Base-by-base conservation (phyloP, 2,329 filamentous ascomycete genomes). In the Claviceps arundinis region DNA sequence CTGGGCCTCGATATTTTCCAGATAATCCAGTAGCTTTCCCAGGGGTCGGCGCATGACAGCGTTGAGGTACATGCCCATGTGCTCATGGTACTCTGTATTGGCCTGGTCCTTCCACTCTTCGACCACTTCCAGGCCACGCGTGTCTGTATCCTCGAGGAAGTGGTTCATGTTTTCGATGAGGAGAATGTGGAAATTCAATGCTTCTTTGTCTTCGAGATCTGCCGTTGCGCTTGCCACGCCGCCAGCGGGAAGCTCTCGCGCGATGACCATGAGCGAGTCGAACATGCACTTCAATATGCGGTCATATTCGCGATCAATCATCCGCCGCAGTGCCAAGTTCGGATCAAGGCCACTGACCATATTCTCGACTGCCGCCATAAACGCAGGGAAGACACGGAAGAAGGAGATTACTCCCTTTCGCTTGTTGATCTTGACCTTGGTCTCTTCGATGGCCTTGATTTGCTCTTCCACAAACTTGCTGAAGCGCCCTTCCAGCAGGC, bases 101-200 rank as follows among this genome's bases (percentile, higher is more conserved):
- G 91, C 93, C 53, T 85, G 84, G 41, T 83, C 80, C 62, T 83
- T 85, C 87, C 90, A 96, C 59, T 87, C 82, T 55, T 87, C 82
- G 4, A 97, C 76, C 1, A 95, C 81, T 7, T 85, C 78, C 56
- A 93, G 81, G 40, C 79, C 77, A 17, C 81, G 78, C 16, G 84
- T 75, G 58, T 95, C 88, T 8, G 95, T 85, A 66, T 96, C 90
- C 65, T 97, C 90, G 11, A 93, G 74, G 69, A 95, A 97, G 68
- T 95, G 89, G 64, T 96, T 94, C 89, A 96, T 96, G 67, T 98
- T 98, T 68, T 98, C 91, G 59, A 98, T 97, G 51, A 97, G 77
- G 37, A 97, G 77, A 61, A 98, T 95, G 68, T 97, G 90, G 70
- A 95, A 95, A 70, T 97, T 97, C 55, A 98, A 78, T 5, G 89